Evolutionary conservation across 495 filamentous ascomycete genomes (phyloP), one percentile per base, ranked within the genome.

Genomic region (Aspergillus incahuasiensis): DNA sequence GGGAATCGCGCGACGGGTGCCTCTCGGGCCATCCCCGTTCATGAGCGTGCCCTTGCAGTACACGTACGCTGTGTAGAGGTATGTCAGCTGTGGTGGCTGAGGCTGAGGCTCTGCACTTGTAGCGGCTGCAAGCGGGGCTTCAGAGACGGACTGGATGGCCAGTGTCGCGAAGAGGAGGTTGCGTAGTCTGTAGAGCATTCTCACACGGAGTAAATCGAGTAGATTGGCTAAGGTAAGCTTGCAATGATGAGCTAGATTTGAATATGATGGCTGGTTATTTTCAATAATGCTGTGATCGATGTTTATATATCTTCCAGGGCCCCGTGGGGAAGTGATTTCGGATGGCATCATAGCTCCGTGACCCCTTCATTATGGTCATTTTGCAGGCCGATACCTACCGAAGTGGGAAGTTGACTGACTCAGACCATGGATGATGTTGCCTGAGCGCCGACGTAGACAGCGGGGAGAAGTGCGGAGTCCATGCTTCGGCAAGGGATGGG

Each of bases 61-160:
- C 5, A 64, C 64, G 42, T 60, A 67, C 2, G 61, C 60, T 15
- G 63, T 71, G 52, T 71, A 71, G 24, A 71, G 62, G 41, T 57
- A 67, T 1, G 54, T 74, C 22, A 61, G 59, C 8, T 61, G 56
- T 2, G 70, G 68, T 34, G 61, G 56, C 5, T 63, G 30, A 12
- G 61, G 56, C 5, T 63, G 30, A 12, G 59, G 61, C 13, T 35
- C 32, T 5, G 32, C 32, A 19, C 15, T 52, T 18, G 49, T 18
- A 15, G 43, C 43, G n/a, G 19, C 30, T 13, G 30, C 52, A 6
- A 12, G 5, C 6, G 52, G 43, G 2, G 30, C 16, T 16, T n/a
- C 16, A 25, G 39, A 18, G 4, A 54, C 18, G 7, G 38, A 24
- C 35, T 54, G 43, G 13, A 54, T 39, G 0, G 42, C 52, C 28